Evolutionary conservation across 441 rosid species (phyloP).

Genomic region (Erodium trifolium): DNA sequence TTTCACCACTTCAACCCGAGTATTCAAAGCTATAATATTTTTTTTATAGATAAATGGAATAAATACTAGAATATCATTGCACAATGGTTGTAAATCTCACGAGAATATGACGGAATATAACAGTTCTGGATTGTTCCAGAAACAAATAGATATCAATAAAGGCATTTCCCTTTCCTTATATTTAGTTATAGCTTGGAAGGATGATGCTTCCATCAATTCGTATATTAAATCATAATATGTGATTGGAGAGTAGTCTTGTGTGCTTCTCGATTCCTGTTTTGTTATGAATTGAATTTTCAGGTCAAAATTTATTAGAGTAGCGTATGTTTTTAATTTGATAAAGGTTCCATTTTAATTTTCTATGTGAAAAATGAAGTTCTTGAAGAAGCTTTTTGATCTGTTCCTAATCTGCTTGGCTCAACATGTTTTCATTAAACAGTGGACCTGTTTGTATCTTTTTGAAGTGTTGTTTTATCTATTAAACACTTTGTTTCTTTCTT

Average conservation of each 20-base stretch:
- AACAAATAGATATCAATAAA: no score
- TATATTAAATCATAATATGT: no score
- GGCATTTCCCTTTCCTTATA: no score
- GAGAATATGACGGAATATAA: no score
- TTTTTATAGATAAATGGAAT: not conserved
- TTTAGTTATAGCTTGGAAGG: no score
- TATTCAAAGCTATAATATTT: not conserved
- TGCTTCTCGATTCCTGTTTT: no score
- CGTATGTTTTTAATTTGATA: not conserved
- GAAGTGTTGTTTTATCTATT: not conserved
- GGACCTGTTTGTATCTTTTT: not conserved
- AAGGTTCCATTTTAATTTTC: not conserved
- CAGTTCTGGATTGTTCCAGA: no score
- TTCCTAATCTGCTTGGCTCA: not conserved
- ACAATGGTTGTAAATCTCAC: no score
- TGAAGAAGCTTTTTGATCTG: not conserved
- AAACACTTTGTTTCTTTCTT: not conserved
- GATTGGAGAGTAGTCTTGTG: no score
- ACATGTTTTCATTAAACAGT: not conserved
- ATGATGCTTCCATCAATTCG: no score
- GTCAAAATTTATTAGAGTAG: not conserved
- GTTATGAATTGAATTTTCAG: not conserved
- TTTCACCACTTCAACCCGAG: not conserved
- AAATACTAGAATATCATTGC: not conserved
- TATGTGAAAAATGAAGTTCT: not conserved